Base-by-base conservation (phyloP, 148 eudicot species). In the Rhododendron kiyosumense region DNA sequence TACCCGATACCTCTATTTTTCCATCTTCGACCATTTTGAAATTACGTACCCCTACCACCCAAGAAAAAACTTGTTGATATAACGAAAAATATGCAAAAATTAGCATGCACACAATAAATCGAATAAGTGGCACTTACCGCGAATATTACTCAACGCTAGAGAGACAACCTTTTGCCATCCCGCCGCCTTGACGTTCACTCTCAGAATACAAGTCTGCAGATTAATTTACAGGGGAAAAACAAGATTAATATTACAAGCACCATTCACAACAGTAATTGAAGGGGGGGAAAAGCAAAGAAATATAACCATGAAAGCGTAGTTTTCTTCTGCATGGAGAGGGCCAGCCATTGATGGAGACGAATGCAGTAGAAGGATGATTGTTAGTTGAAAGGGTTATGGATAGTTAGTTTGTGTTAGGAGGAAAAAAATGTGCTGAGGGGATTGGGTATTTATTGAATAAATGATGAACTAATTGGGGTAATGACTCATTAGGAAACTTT, bases 131-230 rank as follows among this genome's bases (percentile, higher is more conserved):
- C 30, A 65, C 10, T 83, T 69, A 87, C 88, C 88, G 18, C 34
- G 77, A 22, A 84, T 78, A 5, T 51, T 63, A 49, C 18, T 51
- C 84, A 87, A 43, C 22, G 67, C 86, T 49, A n/a, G 38, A 18
- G 65, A 10, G 24, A 87, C 83, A 59, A 52, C 52, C 79, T 65
- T 79, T 69, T 67, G 69, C 88, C 88, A 65, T 80, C 41, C 41
- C 0, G 24, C 0, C 0, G 34, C 18, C 3, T 0, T 6, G 46
- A 12, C n/a, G 65, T 87, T 6, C 69, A 87, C 88, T 79, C 30
- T 79, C 80, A 87, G 38, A 78, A 79, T 43, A 84, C 79, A 69
- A 65, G 51, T 78, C 88, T 87, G 86, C 86, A 83, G 57, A 80
- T 80, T 65, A 13, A 49, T 74, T 10, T 13, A 71, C 9, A 36